Evolutionary conservation across 2,329 filamentous ascomycete genomes (phyloP), one percentile per base, ranked within the genome.

Genomic region (Ophiostoma angusticollis): DNA sequence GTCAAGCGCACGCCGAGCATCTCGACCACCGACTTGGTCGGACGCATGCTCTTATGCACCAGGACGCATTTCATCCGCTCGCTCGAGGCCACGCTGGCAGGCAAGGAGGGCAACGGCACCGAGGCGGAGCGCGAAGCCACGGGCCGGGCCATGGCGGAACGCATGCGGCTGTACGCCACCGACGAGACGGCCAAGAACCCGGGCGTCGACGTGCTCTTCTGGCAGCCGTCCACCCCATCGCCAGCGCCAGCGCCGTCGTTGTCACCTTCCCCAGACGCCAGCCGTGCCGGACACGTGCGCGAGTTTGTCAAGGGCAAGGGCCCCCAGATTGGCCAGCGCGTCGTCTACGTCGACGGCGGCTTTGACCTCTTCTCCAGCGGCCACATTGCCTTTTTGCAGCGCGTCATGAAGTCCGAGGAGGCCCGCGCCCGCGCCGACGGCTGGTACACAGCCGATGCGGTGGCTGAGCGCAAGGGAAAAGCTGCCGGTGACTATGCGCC

Each of bases 301-400:
- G 67, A 71, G 39, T 60, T 94, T 13, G 78, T 93, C 1, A 60
- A 70, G 21, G 91, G 86, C 3, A 71, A 71, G n/a, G 70, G 70
- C 0, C 80, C 83, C 0, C 73, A 70, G 51, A 76, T 76, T 0
- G 89, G 83, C 1, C 91, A 96, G 61, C 70, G 82, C 9, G 71
- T 98, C 23, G 78, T 95, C 31, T 98, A 98, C 56, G 89, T 96
- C 7, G 91, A 98, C 50, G 91, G 91, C 34, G 91, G 89, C 1
- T 98, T 93, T 58, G 91, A 98, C 55, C 70, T 98, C 17, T 98
- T 98, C 61, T 94, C 84, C 1, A 93, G 85, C 35, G 91, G 91
- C 0, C 91, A 98, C 57, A 96, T 98, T 50, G 87, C 93, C 56
- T 98, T 98, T 50, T 69, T 98, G 39, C 76, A 80, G 33, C 71